These are phyloP conservation scores for Elsinoe fawcettii DNA, from an alignment of 2,329 filamentous ascomycete genomes.

Conservation along the genomic window DNA sequence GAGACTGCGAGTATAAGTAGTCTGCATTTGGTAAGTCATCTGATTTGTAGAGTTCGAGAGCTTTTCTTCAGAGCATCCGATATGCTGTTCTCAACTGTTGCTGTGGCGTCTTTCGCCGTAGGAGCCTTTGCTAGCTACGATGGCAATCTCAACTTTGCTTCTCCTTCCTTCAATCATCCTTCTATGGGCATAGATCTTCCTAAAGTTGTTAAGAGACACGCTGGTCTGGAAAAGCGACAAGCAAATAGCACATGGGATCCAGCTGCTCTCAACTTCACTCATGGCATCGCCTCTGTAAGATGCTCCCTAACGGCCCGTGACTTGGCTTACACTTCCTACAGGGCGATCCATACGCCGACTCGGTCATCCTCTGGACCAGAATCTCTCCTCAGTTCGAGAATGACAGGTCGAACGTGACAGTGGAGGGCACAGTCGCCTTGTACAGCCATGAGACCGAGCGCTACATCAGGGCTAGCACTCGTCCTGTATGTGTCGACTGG, in stretches of 20 bases:
- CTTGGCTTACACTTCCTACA: slow-evolving; percentile 27
- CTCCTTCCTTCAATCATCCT: slow-evolving; percentile 57
- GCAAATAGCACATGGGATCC: slow-evolving; percentile 38
- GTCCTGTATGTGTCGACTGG: slow-evolving; percentile 62
- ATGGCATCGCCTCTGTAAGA: slow-evolving; percentile 42
- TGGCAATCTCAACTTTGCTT: slow-evolving; percentile 58
- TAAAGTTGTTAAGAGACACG: slow-evolving; percentile 51
- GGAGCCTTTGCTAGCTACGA: slow-evolving; percentile 26
- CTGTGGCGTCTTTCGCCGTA: slow-evolving; percentile 21
- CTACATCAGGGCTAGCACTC: slow-evolving; percentile 37
- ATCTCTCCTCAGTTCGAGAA: slow-evolving; percentile 34
- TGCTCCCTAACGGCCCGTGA: slow-evolving; percentile 17
- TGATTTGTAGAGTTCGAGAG: no score
- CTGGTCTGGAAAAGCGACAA: slow-evolving; percentile 23
- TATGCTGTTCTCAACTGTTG: slow-evolving; percentile 5
- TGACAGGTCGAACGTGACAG: slow-evolving; percentile 40
- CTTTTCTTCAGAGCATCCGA: neutral
- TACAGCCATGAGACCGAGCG: slow-evolving; percentile 48
- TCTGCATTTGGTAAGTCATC: neutral
- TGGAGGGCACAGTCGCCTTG: slow-evolving; percentile 49
- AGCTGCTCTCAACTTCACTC: slow-evolving; percentile 53
- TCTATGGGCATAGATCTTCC: slow-evolving; percentile 56
- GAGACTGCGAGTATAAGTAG: neutral
- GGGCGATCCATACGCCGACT: slow-evolving; percentile 37
- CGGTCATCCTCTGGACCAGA: slow-evolving; percentile 38